Evolutionary conservation across 2,329 filamentous ascomycete species (phyloP), one percentile per base, ranked within the genome.

Genomic region (Meredithiella fracta): DNA sequence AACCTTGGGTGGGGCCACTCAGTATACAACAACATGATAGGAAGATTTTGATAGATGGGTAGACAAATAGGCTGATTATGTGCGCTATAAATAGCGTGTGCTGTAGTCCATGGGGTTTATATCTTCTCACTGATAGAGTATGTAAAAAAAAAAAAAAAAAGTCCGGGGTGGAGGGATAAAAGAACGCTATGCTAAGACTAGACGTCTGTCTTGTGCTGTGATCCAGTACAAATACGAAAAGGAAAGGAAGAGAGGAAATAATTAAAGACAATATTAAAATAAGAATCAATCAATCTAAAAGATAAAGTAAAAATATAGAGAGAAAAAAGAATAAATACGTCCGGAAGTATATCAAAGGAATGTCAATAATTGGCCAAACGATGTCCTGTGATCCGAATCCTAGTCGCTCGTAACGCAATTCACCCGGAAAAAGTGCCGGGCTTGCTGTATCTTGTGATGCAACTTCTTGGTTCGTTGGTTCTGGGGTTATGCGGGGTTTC

Each of bases 1-100:
- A 47, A 71, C 68, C 66, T 79, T 80, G n/a, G 77, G 75, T 50
- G 72, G 65, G 58, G 77, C 77, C 52, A 74, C 66, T 65, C 70
- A n/a, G 76, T 78, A 63, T 79, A 81, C 47, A 81, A 65, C 62
- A 81, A 66, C 78, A 80, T 80, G 25, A 47, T 29, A 22, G 20
- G 44, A 20, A 29, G n/a, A n/a, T 40, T 23, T 23, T 22, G 17
- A 26, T 49, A n/a, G 8, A 34, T 17, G 15, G 26, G 17, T 15
- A 22, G 20, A 11, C 3, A 14, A 51, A 51, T 7, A 31, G n/a
- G 8, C 17, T 15, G 9, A 34, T 25, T 9, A 22, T 20, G 40
- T 44, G 20, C 11, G 15, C 15, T 44, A 17, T 44, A 22, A 49
- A n/a, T 14, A 49, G 29, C 29, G 29, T 34, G 29, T 34, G 29